phyloP scores from a whole-genome alignment of 2,329 filamentous ascomycete species.

The Colletotrichum ledebouriae region DNA sequence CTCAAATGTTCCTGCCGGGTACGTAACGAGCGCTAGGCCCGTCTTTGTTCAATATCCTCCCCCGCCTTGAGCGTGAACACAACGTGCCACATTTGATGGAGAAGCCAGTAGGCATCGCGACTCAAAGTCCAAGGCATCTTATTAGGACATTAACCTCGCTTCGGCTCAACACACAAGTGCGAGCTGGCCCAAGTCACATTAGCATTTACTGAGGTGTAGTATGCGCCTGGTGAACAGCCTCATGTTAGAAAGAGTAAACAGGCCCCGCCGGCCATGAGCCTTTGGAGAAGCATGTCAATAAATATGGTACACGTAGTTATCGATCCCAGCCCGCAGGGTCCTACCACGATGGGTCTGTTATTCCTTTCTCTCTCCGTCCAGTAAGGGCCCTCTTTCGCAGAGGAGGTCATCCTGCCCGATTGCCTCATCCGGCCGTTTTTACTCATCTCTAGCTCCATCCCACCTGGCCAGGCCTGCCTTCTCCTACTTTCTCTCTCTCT shows the following conservation, averaged over 20 bases:
- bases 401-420: conserved; percentile 31
- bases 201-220: conserved; percentile 32
- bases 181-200: conserved; percentile 36
- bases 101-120: too few relatives aligned
- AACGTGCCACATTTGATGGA: too few relatives aligned
- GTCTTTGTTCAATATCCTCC: too few relatives aligned
- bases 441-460: conserved; percentile 1
- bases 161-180: background rate
- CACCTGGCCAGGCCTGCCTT: background rate
- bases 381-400: background rate
- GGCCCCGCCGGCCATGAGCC: conserved; percentile 13
- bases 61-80: too few relatives aligned
- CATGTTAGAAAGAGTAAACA: conserved; percentile 8
- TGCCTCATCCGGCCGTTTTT: conserved; percentile 9
- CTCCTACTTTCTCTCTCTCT: too few relatives aligned
- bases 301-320: conserved; percentile 38
- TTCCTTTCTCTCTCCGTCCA: conserved; percentile 12
- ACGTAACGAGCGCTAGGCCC: too few relatives aligned
- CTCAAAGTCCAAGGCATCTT: too few relatives aligned
- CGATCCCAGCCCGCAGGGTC: conserved; percentile 26
- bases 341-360: conserved; percentile 18
- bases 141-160: too few relatives aligned
- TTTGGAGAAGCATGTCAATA: conserved; percentile 30
- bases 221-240: conserved; percentile 29
- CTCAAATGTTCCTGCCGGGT: too few relatives aligned